These are phyloP conservation scores for Vitis vinifera DNA, from an alignment of 164 flowering plant genomes.

Conservation along the genomic window ASM3070453v1 NC_081817.1:5643001-5643500, in stretches of 20 bases:
- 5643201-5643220: background rate
- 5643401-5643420: no score
- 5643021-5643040: constrained; percentile 74
- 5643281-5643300: background rate
- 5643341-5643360: background rate
- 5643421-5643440: no score
- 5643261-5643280: background rate
- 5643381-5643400: no score
- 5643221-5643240: background rate
- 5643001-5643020: constrained; percentile 72
- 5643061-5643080: constrained; percentile 1
- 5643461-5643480: no score
- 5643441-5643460: no score
- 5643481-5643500: no score
- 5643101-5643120: background rate
- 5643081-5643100: constrained; percentile 9
- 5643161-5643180: no score
- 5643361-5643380: background rate
- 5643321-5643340: background rate
- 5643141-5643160: background rate
- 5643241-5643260: background rate
- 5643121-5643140: background rate
- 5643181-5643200: background rate
- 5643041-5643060: background rate
- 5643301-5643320: background rate